Evolutionary conservation across 2,329 filamentous ascomycete species (phyloP), one percentile per base, ranked within the genome.

Genomic region (Graphiopsis chlorocephala): DNA sequence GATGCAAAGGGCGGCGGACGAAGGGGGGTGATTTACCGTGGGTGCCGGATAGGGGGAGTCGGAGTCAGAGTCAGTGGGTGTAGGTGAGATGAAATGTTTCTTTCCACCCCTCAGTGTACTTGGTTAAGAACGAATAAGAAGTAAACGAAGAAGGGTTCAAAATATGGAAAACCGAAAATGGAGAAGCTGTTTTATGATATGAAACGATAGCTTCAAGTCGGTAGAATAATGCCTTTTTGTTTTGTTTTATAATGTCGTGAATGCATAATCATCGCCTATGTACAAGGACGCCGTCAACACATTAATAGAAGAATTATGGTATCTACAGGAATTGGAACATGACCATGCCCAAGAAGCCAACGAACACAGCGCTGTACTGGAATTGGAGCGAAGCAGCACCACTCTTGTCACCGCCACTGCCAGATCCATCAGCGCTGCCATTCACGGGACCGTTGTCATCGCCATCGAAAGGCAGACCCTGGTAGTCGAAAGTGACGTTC

Each of bases 401-500:
- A 20, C 48, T 55, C 60, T 62, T 31, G 25, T 45, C 47, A 10
- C 29, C 58, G 15, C 38, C 28, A 17, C 15, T n/a, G 17, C 42
- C 26, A 3, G 48, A 42, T 23, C 62, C 53, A 31, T 65, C 26
- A 2, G 64, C 64, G 31, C 59, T 63, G 25, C 64, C 64, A 25
- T 65, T 65, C 1, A 65, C 64, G 11, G 64, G 48, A 11, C 50
- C 59, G 33, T 65, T 53, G 50, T 65, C 48, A 11, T 52, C 60
- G 3, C 63, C 58, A 28, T 57, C 33, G n/a, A 72, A 65, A 2
- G 75, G 75, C 45, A 77, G 65, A 25, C 73, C 88, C 73, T 91
- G 88, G 66, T 84, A 83, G 11, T 83, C 82, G 71, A 91, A 93
- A 0, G 89, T 92, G 48, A 93, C 80, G 67, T 92, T 91, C 75